These are phyloP conservation scores for Gorgonomyces haynaldii DNA, from an alignment of 192 early-diverging fungal species.

Conservation along the genomic window DNA sequence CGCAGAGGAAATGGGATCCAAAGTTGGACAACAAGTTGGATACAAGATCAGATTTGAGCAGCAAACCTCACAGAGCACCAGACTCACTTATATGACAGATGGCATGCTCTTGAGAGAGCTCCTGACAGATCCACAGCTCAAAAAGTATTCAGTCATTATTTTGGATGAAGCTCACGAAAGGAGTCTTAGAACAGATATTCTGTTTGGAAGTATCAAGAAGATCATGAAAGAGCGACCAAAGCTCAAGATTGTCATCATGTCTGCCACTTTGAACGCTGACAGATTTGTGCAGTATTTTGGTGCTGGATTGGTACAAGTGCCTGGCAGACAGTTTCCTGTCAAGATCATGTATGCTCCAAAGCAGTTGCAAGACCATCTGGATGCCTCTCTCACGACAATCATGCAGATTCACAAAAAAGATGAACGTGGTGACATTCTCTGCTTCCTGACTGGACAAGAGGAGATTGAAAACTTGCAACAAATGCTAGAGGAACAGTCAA, in stretches of 20 bases:
- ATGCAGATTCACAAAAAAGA: conserved; percentile 79
- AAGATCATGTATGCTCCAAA: conserved; percentile 62
- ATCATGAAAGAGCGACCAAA: conserved; percentile 64
- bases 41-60: conserved; percentile 96
- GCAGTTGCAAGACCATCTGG: conserved; percentile 85
- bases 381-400: conserved; percentile 71
- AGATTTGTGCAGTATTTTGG: conserved; percentile 71
- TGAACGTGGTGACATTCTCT: conserved; percentile 73
- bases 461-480: conserved; percentile 87
- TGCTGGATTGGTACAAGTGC: conserved; percentile 74
- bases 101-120: conserved; percentile 92
- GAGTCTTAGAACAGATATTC: conserved; percentile 90
- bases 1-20: conserved; percentile 30
- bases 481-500: conserved; percentile 62
- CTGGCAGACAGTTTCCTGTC: conserved; percentile 86
- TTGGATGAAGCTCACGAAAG: conserved; percentile 98
- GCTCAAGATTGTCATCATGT: conserved; percentile 91
- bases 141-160: conserved; percentile 73
- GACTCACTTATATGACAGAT: conserved; percentile 92
- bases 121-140: conserved; percentile 64
- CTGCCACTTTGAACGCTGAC: conserved; percentile 89
- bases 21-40: conserved; percentile 57
- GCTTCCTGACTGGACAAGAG: conserved; percentile 89
- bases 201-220: conserved; percentile 90
- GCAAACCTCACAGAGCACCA: conserved; percentile 59